Conservation (phyloP, 2,329 filamentous ascomycete genomes). For the Pseudocercospora vitis region DNA sequence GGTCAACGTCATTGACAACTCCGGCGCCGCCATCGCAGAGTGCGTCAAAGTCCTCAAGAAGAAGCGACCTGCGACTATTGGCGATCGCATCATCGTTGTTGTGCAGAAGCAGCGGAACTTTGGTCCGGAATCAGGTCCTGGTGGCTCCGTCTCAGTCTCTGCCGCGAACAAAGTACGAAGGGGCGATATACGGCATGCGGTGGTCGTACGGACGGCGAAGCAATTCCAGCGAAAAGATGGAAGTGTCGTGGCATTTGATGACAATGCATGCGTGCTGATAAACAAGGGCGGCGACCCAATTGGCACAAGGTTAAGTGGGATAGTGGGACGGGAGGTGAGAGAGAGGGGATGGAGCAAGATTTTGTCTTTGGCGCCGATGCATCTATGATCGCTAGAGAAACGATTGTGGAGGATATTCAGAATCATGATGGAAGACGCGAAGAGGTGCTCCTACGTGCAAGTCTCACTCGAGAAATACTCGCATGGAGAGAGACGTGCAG, state of each 20-base stretch:
- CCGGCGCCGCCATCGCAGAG: constrained; percentile 93
- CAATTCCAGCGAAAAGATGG: constrained; percentile 85
- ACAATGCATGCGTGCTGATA: constrained; percentile 96
- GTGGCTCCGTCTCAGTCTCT: constrained; percentile 68
- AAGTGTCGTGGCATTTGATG: constrained; percentile 87
- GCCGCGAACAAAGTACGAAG: constrained; percentile 90
- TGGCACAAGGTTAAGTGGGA: constrained; percentile 82
- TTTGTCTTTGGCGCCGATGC: constrained; percentile 85
- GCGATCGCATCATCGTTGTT: constrained; percentile 94
- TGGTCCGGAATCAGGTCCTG: constrained; percentile 68
- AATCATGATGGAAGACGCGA: too few relatives aligned
- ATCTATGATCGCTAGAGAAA: constrained; percentile 56
- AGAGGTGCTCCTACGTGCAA: too few relatives aligned
- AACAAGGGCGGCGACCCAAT: constrained; percentile 97
- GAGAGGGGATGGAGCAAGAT: constrained; percentile 99
- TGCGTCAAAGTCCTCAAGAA: constrained; percentile 91
- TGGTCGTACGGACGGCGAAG: constrained; percentile 89
- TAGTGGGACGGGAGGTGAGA: constrained; percentile 86
- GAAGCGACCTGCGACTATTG: constrained; percentile 84
- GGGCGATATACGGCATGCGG: constrained; percentile 93
- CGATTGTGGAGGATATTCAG: background rate
- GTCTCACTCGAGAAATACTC: too few relatives aligned
- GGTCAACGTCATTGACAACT: constrained; percentile 99
- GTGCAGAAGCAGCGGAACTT: constrained; percentile 92
- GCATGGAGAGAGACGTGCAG: too few relatives aligned